Base-by-base conservation (phyloP, 2,329 filamentous ascomycete species). In the Diplodia sapinea region DNA sequence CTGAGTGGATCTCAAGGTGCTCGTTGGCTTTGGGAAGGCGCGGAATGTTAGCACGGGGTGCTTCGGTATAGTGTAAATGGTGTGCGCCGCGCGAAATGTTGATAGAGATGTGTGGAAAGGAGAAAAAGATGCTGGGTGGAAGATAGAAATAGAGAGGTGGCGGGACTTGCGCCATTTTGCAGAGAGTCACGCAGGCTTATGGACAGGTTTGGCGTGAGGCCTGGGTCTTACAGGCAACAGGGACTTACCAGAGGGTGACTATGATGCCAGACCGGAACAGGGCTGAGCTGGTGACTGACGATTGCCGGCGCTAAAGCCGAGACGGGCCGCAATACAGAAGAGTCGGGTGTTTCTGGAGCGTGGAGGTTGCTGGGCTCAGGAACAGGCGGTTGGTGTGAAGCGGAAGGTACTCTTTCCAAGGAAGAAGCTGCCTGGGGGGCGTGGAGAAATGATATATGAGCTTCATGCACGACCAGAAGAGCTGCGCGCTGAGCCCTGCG, bases 221-320 rank as follows among this genome's bases (percentile, higher is more conserved):
- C 17, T 36, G 43, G 59, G 59, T 38, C 17, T 36, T 26, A 5
- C 59, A 63, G 59, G 59, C 59, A 63, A 51, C 59, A 63, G 43
- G 59, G 59, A 63, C 59, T 11, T 51, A 63, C 59, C 36, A 43
- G 38, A 6, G 23, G 38, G 55, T 43, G 55, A 59, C 55, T 59
- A 31, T 59, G 56, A 47, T 59, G 56, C 20, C 40, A 61, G 59
- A 51, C 29, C 29, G 47, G n/a, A 51, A 38, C 59, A 63, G 47
- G 59, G 59, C 59, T 63, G 59, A 63, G 47, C 26, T 61, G 38
- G 57, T 61, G 56, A 61, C 40, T 63, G 43, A 51, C 59, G 59
- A 63, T 26, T 50, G 43, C 47, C 29, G 57, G n/a, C 59, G 47
- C 59, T 63, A 63, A 26, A 63, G 47, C 59, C 43, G 59, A 63